Conservation (phyloP, 208 protist genomes). For the Acanthamoeba lenticulata region DNA sequence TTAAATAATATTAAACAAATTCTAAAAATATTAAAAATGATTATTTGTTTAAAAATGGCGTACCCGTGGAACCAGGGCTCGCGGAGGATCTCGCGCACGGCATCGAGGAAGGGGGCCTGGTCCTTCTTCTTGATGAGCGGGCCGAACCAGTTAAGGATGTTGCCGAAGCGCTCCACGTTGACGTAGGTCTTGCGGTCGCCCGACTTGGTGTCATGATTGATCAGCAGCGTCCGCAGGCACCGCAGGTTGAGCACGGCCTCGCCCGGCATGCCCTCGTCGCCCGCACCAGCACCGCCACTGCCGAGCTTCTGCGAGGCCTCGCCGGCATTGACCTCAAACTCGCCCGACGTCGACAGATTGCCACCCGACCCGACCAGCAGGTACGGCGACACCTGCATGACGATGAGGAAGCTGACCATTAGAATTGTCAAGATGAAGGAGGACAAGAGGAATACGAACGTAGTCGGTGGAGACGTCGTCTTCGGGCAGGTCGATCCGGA, state of each 20-base stretch:
- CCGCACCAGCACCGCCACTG: background rate
- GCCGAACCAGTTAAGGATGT: constrained; percentile 79
- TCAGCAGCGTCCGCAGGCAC: background rate
- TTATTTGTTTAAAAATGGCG: background rate
- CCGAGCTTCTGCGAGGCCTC: background rate
- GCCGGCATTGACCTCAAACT: background rate
- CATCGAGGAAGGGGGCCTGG: background rate
- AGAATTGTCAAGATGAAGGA: too few species aligned
- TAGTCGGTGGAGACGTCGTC: background rate
- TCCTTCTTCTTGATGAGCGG: constrained; percentile 54
- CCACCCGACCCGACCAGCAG: background rate
- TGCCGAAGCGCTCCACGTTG: constrained; percentile 75
- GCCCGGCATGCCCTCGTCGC: background rate
- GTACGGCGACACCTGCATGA: background rate
- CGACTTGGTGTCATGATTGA: background rate
- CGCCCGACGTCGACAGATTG: background rate
- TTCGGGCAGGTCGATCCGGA: background rate
- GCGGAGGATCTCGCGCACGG: background rate
- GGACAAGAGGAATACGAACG: background rate
- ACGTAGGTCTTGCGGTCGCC: constrained; percentile 31
- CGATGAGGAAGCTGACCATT: background rate
- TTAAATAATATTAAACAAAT: background rate
- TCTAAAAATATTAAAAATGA: background rate
- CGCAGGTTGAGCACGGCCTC: background rate
- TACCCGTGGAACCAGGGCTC: background rate